These are phyloP conservation scores for Phialophora verrucosa DNA, from an alignment of 2,329 filamentous ascomycete genomes.

Conservation along the genomic window DNA sequence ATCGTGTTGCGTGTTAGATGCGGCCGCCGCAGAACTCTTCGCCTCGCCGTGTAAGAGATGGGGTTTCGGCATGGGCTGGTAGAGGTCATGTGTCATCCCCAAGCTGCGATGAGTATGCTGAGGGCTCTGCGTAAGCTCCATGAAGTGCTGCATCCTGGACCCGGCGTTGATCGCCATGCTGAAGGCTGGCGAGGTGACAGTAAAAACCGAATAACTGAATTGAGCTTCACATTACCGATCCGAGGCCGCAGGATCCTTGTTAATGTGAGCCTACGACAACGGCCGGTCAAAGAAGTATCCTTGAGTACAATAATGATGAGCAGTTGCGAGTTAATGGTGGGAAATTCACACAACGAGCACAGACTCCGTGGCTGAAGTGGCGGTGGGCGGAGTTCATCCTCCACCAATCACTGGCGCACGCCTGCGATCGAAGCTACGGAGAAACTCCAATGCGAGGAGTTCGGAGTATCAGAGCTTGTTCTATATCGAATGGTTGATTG, in stretches of 20 bases:
- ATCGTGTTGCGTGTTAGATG: conserved; percentile 11
- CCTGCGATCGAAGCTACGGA: neutral
- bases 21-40: conserved; percentile 33
- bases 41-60: conserved; percentile 36
- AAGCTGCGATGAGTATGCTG: conserved; percentile 29
- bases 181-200: neutral
- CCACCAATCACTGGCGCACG: neutral
- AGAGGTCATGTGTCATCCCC: conserved; percentile 8
- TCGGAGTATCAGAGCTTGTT: neutral
- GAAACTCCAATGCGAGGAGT: neutral
- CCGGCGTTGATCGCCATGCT: conserved; percentile 16
- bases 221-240: neutral
- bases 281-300: neutral
- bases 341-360: neutral
- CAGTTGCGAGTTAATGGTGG: neutral
- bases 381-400: neutral
- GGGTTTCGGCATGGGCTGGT: conserved; percentile 28
- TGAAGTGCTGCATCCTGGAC: conserved; percentile 26
- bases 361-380: neutral
- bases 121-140: conserved; percentile 34
- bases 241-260: neutral
- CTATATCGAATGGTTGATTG: neutral
- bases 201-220: neutral
- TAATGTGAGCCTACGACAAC: neutral
- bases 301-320: neutral